phyloP scores from a whole-genome alignment of 2,329 filamentous ascomycete species.

The Aureobasidium leucospermi region DNA sequence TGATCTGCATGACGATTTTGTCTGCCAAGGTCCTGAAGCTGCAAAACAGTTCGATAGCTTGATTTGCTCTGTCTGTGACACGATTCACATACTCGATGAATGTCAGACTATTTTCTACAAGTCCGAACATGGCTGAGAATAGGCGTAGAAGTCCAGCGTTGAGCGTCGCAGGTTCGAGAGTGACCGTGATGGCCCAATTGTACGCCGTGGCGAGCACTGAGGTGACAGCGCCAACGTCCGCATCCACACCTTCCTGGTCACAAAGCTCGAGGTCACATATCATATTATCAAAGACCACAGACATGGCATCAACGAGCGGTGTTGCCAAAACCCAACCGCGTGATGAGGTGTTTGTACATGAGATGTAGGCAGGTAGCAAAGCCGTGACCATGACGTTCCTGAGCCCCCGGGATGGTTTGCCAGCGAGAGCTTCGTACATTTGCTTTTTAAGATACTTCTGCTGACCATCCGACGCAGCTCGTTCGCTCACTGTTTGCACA shows the following conservation, averaged over 20 bases:
- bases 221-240: slow-evolving; percentile 11
- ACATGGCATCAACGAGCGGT: slow-evolving; percentile 45
- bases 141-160: neutral
- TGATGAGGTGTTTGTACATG: slow-evolving; percentile 37
- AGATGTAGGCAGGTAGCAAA: slow-evolving; percentile 52
- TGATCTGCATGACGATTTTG: neutral
- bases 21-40: neutral
- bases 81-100: slow-evolving; percentile 4
- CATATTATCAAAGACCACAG: slow-evolving; percentile 36
- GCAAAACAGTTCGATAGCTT: neutral
- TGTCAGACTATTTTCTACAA: neutral
- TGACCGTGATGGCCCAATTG: neutral
- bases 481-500: slow-evolving; percentile 51
- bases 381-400: slow-evolving; percentile 45
- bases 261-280: slow-evolving; percentile 39
- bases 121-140: neutral
- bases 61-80: neutral
- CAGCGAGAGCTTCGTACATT: slow-evolving; percentile 43
- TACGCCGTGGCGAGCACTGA: neutral
- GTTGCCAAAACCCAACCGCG: slow-evolving; percentile 45
- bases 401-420: slow-evolving; percentile 25
- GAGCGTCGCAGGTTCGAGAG: too few relatives aligned
- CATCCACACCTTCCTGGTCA: slow-evolving; percentile 32
- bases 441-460: slow-evolving; percentile 51
- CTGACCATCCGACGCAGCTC: slow-evolving; percentile 51